Evolutionary conservation across 2,329 filamentous ascomycete genomes (phyloP).

Genomic region (Thielaviopsis populi): DNA sequence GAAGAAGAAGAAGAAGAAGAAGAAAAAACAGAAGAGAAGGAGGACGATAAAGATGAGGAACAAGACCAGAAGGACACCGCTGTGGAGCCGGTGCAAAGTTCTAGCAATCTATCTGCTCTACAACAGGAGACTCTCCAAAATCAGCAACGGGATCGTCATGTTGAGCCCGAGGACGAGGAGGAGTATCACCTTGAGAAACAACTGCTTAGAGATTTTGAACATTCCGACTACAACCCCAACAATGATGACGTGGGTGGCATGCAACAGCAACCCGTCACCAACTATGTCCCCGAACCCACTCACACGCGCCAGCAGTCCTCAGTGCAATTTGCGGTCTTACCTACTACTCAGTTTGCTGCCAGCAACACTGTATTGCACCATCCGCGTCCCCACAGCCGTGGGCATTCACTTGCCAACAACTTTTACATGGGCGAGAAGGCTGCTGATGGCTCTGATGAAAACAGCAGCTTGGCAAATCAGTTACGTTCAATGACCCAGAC

Average conservation of each 20-base stretch:
- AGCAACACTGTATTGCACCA: constrained; percentile 49
- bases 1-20: constrained; percentile 35
- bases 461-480: constrained; percentile 24
- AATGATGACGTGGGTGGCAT: constrained; percentile 26
- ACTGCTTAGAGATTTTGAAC: constrained; percentile 62
- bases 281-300: constrained; percentile 18
- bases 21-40: neutral
- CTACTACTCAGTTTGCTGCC: constrained; percentile 31
- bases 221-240: constrained; percentile 60
- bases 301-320: constrained; percentile 31
- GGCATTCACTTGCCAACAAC: constrained; percentile 54
- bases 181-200: constrained; percentile 74
- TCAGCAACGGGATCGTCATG: constrained; percentile 58
- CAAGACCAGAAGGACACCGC: neutral
- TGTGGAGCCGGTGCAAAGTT: constrained; percentile 3
- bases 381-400: constrained; percentile 57
- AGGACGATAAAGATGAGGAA: neutral
- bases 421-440: constrained; percentile 42
- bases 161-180: constrained; percentile 54
- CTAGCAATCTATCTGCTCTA: constrained; percentile 28
- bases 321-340: constrained; percentile 34
- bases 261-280: constrained; percentile 15
- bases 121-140: constrained; percentile 35
- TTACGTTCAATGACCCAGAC: constrained; percentile 29
- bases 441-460: constrained; percentile 27